These are phyloP conservation scores for Gloeostereum incarnatum DNA, from an alignment of 768 basidiomycete genomes.

Conservation along the genomic window DNA sequence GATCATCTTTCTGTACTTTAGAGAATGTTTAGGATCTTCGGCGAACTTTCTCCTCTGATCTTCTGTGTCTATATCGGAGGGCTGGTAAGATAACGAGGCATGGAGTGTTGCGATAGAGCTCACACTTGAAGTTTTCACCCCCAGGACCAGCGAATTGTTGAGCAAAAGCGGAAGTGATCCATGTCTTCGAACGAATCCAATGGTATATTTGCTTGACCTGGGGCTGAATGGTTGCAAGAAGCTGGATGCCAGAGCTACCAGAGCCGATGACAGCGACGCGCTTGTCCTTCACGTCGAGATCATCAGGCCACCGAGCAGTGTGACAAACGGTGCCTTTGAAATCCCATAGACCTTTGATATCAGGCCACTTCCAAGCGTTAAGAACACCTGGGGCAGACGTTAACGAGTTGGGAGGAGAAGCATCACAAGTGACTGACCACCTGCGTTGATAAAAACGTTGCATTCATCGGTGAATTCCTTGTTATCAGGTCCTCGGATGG, in stretches of 20 bases:
- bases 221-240: constrained; percentile 32
- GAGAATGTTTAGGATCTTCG: constrained; percentile 24
- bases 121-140: constrained; percentile 14
- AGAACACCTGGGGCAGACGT: constrained; percentile 8
- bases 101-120: background rate
- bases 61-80: constrained; percentile 8
- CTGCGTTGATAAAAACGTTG: constrained; percentile 15
- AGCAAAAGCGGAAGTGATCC: constrained; percentile 28
- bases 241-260: constrained; percentile 32
- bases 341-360: constrained; percentile 32
- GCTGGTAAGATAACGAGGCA: background rate
- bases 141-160: constrained; percentile 20
- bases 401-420: background rate
- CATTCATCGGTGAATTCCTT: constrained; percentile 13
- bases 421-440: constrained; percentile 7
- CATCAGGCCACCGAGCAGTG: constrained; percentile 35
- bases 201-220: constrained; percentile 26
- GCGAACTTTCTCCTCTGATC: constrained; percentile 19
- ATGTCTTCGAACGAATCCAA: constrained; percentile 37
- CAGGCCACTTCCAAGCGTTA: constrained; percentile 39
- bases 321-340: constrained; percentile 43
- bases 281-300: constrained; percentile 27
- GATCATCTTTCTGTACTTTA: constrained; percentile 23
- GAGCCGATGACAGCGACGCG: constrained; percentile 33
- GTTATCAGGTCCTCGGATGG: constrained; percentile 18